Evolutionary conservation across 352 stramenopile genomes (phyloP), one percentile per base, ranked within the genome.

Genomic region (Plasmopara halstedii): DNA sequence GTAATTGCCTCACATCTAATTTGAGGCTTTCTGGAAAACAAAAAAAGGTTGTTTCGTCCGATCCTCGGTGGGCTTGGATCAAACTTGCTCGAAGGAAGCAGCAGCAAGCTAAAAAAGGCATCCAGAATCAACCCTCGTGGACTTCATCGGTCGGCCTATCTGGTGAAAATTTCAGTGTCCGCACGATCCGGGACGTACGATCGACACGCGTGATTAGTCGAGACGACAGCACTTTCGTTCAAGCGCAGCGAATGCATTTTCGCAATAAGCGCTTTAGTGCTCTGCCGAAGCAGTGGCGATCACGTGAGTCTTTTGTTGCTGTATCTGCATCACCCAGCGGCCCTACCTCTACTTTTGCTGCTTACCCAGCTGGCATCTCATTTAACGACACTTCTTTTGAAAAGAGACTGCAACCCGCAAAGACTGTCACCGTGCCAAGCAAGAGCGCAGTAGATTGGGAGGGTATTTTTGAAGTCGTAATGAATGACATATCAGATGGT

Each of bases 41-140:
- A 37, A 50, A 41, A 26, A 66, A 51, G 25, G 70, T 58, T 27
- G 15, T 53, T 22, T 36, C 42, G 4, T 73, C 66, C 0, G 69
- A 81, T 59, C 64, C 69, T 46, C 64, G 64, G 10, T 81, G 52
- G 42, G 63, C 73, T 25, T 81, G 69, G 69, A 43, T 56, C 21
- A 66, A 67, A 46, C 42, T 76, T n/a, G 64, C 64, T 2, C 47
- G 56, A 4, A 59, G 60, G 31, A 68, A 73, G 25, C 46, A 68
- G 19, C 54, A 61, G 20, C 54, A 39, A 40, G 18, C 17, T 49
- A 37, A 19, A 42, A 42, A 13, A 10, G 37, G 20, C 11, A 53
- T 20, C 3, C 32, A n/a, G 32, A 19, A 41, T n/a, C 45, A 17
- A 41, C 32, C 31, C 6, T 37, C 18, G 29, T 20, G 14, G 3